Evolutionary conservation across 164 flowering plant species (phyloP).

Genomic region (Vitis vinifera): DNA sequence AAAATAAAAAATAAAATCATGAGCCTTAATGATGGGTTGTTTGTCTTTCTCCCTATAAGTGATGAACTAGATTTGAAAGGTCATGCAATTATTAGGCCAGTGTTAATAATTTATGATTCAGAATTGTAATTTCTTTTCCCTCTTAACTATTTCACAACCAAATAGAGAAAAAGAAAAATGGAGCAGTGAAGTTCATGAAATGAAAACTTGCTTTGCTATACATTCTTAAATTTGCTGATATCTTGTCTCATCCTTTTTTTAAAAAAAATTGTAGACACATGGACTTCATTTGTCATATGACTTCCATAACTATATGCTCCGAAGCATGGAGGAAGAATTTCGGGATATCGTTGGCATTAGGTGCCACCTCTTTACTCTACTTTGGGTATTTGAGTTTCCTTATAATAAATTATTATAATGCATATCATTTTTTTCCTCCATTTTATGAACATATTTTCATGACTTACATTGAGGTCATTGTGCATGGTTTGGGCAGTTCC

Average conservation of each 20-base stretch:
- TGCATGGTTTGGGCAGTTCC: too few species aligned
- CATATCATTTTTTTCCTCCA: background rate
- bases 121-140: too few species aligned
- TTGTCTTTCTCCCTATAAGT: too few species aligned
- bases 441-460: background rate
- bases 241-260: background rate
- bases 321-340: constrained; percentile 97
- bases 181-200: background rate
- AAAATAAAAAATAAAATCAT: too few species aligned
- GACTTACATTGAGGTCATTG: background rate
- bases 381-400: background rate
- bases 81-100: too few species aligned
- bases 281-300: constrained; percentile 76
- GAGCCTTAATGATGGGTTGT: too few species aligned
- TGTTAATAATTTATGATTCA: too few species aligned
- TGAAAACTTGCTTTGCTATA: background rate
- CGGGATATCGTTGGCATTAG: constrained; percentile 89
- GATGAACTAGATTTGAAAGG: too few species aligned
- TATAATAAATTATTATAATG: background rate
- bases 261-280: constrained; percentile 56
- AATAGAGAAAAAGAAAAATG: background rate
- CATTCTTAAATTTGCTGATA: background rate
- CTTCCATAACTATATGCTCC: constrained; percentile 84
- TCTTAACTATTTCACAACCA: too few species aligned
- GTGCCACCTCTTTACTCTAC: constrained; percentile 28